A percentile compares a stretch with the other conserved stretches of the same genome.
phyloP scores from a whole-genome alignment of 257 asterid genomes.

The Solanum appendiculatum region DNA sequence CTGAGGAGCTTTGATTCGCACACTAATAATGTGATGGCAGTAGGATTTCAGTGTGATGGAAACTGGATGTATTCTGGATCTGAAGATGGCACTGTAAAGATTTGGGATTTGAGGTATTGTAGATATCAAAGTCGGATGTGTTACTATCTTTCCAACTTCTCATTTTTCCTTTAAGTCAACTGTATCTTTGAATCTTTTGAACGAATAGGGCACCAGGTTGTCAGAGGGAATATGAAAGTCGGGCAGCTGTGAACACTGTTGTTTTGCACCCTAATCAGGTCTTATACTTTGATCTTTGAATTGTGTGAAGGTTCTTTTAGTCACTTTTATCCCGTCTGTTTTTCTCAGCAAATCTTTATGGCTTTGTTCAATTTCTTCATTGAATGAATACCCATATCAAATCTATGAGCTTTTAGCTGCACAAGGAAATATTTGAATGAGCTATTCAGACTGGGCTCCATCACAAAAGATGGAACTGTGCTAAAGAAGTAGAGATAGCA shows the following conservation, averaged over 20 bases:
- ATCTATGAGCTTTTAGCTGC: neutral
- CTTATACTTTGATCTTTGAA: neutral
- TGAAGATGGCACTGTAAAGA: slow-evolving; percentile 97
- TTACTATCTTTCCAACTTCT: neutral
- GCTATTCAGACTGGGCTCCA: neutral
- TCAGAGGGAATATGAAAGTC: slow-evolving; percentile 98
- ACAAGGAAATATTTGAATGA: neutral
- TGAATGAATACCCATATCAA: neutral
- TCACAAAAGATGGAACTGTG: neutral
- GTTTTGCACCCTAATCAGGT: slow-evolving; percentile 99
- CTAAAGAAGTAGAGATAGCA: neutral
- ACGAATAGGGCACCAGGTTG: slow-evolving; percentile 89
- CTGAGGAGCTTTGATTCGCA: slow-evolving; percentile 96
- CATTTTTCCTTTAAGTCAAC: slow-evolving; percentile 1
- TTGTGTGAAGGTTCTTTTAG: neutral
- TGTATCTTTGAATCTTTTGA: slow-evolving; percentile 5
- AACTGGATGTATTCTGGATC: slow-evolving; percentile 99
- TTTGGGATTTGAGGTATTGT: slow-evolving; percentile 86
- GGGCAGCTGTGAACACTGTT: slow-evolving; percentile 97
- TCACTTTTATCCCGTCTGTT: neutral
- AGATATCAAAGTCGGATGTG: neutral
- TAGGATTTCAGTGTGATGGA: slow-evolving; percentile 97
- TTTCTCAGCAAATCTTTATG: neutral
- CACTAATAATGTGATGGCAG: slow-evolving; percentile 96
- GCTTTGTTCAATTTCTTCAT: neutral